Evolutionary conservation across 2,329 filamentous ascomycete species (phyloP).

Genomic region (Coniochaeta sp.): DNA sequence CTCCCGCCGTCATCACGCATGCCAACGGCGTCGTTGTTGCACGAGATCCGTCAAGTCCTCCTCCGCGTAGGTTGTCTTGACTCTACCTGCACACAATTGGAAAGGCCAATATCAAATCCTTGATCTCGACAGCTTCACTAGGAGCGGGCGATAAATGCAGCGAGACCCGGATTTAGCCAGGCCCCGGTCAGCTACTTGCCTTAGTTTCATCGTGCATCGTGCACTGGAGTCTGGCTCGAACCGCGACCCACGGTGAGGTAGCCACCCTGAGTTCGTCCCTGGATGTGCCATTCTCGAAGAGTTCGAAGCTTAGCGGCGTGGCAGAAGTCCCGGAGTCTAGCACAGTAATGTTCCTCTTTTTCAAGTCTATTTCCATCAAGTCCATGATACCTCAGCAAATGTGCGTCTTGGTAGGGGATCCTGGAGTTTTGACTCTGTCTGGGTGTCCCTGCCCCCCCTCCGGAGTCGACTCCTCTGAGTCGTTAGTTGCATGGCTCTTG

Average conservation of each 20-base stretch:
- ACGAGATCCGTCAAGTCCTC: neutral
- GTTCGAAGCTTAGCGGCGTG: no score
- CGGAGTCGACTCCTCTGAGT: no score
- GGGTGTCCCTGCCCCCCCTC: no score
- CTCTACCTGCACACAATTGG: neutral
- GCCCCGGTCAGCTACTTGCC: neutral
- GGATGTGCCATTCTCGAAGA: no score
- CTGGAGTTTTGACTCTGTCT: no score
- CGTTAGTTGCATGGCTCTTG: neutral
- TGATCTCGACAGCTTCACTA: neutral
- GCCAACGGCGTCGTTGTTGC: neutral
- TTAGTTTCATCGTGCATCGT: neutral
- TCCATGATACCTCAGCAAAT: no score
- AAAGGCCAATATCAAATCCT: neutral
- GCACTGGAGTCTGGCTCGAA: neutral
- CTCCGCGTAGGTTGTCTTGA: neutral
- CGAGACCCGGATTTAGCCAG: neutral
- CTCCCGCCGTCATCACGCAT: neutral
- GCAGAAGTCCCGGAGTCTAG: no score
- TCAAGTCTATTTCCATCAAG: no score
- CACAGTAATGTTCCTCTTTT: no score
- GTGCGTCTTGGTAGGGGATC: no score
- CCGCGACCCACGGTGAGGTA: no score
- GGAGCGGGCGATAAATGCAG: neutral
- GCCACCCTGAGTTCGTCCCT: no score